A percentile compares a stretch with the other conserved stretches of the same genome.
Conservation (phyloP, 257 asterid species). For the Gynochthodes officinalis region DNA sequence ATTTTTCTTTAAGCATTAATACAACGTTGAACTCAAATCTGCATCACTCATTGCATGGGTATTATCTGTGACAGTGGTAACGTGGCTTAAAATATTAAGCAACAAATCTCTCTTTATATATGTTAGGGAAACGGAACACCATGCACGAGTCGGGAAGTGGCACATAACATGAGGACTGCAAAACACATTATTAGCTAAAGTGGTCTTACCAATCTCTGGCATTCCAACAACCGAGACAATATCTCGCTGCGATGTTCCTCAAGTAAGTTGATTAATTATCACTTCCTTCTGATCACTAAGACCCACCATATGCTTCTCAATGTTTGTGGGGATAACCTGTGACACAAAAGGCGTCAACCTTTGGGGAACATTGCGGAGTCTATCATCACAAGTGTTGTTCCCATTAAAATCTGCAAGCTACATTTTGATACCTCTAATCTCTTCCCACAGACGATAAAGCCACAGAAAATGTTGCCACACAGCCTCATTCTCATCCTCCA, state of each 20-base stretch:
- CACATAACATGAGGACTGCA: neutral
- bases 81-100: slow-evolving; percentile 11
- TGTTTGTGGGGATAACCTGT: no score
- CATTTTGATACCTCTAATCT: neutral
- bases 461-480: neutral
- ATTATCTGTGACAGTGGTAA: neutral
- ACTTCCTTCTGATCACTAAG: no score
- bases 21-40: no score
- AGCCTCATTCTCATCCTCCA: neutral
- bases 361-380: neutral
- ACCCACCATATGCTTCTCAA: no score
- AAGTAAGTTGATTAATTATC: no score
- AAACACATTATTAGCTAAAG: slow-evolving; percentile 2
- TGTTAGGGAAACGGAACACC: neutral
- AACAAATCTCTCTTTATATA: slow-evolving; percentile 7
- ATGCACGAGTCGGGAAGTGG: slow-evolving; percentile 10
- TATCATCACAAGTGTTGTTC: neutral
- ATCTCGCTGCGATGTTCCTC: no score
- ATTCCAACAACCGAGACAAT: no score
- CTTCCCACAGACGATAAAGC: slow-evolving; percentile 1
- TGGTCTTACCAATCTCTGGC: slow-evolving; percentile 15
- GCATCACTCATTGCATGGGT: neutral
- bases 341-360: no score
- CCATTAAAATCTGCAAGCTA: neutral
- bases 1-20: no score